Evolutionary conservation across 441 rosid species (phyloP).

Genomic region (Dalechampia spathulata): DNA sequence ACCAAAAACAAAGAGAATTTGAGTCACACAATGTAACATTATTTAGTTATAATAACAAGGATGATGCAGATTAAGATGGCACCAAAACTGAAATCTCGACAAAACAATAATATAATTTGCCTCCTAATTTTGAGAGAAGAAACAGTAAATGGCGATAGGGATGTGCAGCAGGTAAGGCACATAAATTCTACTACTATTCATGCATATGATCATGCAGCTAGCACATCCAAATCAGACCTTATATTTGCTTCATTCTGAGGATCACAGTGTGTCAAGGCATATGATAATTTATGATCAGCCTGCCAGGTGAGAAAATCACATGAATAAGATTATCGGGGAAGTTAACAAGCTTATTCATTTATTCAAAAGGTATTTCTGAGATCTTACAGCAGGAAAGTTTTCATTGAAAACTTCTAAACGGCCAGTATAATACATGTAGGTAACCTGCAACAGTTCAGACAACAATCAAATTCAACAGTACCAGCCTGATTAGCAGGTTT

Average conservation of each 20-base stretch:
- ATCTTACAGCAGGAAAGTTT: constrained; percentile 80
- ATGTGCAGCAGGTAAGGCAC: constrained; percentile 7
- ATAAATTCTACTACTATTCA: constrained; percentile 4
- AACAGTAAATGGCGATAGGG: not conserved
- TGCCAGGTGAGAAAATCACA: constrained; percentile 25
- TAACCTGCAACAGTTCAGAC: constrained; percentile 46
- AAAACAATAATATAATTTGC: not conserved
- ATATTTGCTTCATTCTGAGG: constrained; percentile 62
- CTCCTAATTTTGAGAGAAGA: not conserved
- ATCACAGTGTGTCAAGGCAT: constrained; percentile 74
- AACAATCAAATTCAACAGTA: constrained; percentile 11
- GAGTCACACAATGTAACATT: not conserved
- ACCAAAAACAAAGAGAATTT: constrained; percentile 8
- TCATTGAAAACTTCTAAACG: constrained; percentile 97
- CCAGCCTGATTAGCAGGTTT: too few species aligned
- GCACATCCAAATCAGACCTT: constrained; percentile 47
- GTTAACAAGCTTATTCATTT: not conserved
- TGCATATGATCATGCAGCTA: constrained; percentile 17
- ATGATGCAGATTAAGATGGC: not conserved
- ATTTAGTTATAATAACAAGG: not conserved
- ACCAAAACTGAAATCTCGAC: not conserved
- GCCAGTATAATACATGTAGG: constrained; percentile 98
- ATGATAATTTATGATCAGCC: constrained; percentile 93
- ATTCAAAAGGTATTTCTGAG: constrained; percentile 5
- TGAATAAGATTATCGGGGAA: constrained; percentile 1